A percentile compares a stretch with the other conserved stretches of the same genome.
These are phyloP conservation scores for Cladosporium colombiae DNA, from an alignment of 2,329 filamentous ascomycete genomes.

Conservation along the genomic window DNA sequence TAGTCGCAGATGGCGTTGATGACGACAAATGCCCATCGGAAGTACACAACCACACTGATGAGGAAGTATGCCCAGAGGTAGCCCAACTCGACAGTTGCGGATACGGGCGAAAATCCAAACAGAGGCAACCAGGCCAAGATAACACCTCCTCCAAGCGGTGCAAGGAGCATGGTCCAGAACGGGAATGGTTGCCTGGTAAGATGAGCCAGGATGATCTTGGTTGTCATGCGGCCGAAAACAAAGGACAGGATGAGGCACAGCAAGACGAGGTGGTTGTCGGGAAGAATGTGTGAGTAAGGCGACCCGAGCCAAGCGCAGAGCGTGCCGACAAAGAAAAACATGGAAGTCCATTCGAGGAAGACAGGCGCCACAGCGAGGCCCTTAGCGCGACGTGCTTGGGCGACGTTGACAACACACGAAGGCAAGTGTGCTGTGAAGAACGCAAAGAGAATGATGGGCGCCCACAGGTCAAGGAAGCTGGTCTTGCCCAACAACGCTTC, in stretches of 20 bases:
- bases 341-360: conserved; percentile 92
- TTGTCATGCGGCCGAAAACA: conserved; percentile 96
- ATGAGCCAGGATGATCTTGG: conserved; percentile 97
- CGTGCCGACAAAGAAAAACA: conserved; percentile 74
- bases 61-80: conserved; percentile 85
- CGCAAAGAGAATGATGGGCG: conserved; percentile 55
- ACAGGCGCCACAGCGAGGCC: conserved; percentile 76
- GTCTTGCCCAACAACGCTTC: conserved; percentile 66
- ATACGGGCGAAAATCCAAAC: conserved; percentile 69
- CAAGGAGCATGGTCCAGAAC: conserved; percentile 91
- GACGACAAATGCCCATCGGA: conserved; percentile 87
- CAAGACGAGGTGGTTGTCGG: conserved; percentile 83
- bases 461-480: conserved; percentile 86
- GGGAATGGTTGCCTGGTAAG: conserved; percentile 92
- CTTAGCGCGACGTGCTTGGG: conserved; percentile 69
- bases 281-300: conserved; percentile 77
- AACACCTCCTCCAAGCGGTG: conserved; percentile 82
- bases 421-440: conserved; percentile 70
- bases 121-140: conserved; percentile 78
- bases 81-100: conserved; percentile 63
- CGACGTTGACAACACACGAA: conserved; percentile 85
- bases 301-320: conserved; percentile 86
- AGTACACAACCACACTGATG: conserved; percentile 83
- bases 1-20: conserved; percentile 89
- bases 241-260: conserved; percentile 95